Evolutionary conservation across 257 asterid species (phyloP), one percentile per base, ranked within the genome.

Genomic region (Solanum pinnatisectum): DNA sequence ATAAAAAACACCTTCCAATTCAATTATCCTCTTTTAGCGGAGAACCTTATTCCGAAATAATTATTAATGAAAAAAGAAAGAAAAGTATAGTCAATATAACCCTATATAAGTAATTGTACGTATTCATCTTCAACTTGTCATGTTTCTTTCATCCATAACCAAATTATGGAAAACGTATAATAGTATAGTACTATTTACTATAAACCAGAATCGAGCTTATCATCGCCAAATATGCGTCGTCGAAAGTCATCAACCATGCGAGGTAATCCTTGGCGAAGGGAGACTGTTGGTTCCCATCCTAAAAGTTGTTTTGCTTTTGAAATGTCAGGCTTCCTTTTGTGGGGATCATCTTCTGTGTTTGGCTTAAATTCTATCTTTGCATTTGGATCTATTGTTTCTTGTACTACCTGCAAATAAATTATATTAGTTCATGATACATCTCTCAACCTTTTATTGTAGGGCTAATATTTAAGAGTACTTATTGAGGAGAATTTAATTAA

Each of bases 301-400:
- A 96, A 96, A 25, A 92, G 95, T 42, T 90, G 82, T 40, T 95
- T 95, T 10, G 98, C 99, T 93, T 91, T 95, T 1, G 98, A 92
- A 73, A 96, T 95, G 90, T 95, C 98, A 2, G 98, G 99, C 89
- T 96, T 96, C 72, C 98, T 90, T 91, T 93, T 95, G 91, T 96
- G 99, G 5, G 99, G 99, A 82, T 96, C 98, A 76, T 96, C 98
- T 65, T 93, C 96, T 1, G 98, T 96, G 90, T 96, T 96, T 85
- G 94, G 89, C 77, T 92, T 93, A 87, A 95, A 96, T 87, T 93
- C 98, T 72, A 96, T 95, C 89, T 91, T 92, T 13, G 99, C 98
- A 76, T 94, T 92, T 35, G 93, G 94, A 91, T 96, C 96, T 27
- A 96, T 92, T 39, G 93, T 93, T 86, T 96, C 97, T 91, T 95